Base-by-base conservation (phyloP, 2,329 filamentous ascomycete genomes). In the Elsinoe fawcettii region DNA sequence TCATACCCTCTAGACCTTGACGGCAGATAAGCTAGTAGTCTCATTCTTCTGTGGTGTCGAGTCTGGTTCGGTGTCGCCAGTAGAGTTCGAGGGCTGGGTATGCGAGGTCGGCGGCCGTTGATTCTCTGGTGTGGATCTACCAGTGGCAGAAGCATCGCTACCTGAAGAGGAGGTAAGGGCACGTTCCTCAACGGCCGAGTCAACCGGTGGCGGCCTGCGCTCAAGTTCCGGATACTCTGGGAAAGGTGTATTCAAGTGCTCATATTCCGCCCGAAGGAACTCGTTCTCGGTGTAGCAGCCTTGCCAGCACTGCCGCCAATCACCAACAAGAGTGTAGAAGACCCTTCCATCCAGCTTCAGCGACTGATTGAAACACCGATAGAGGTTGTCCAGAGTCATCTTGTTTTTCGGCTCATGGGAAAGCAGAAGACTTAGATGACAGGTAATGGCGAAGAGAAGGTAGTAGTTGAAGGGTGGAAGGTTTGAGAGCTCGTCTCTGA, bases 401-500 rank as follows among this genome's bases (percentile, higher is more conserved):
- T 95, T 96, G 80, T 96, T 97, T 76, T 92, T 91, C 62, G 95
- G 89, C 22, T 90, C 87, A 70, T 95, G 92, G 1, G 89, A 90
- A 64, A 96, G 84, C 8, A 97, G 80, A 23, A 96, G 80, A 65
- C 90, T 96, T 51, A 97, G 84, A 66, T 97, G 92, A 72, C 92
- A 96, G 32, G 92, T 97, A 65, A 96, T 96, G 65, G 92, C 92
- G 70, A 97, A 97, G 5, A 97, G 83, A 12, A 97, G 85, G 68
- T 97, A 96, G 74, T 97, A 97, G 74, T 96, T 95, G 77, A 93
- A 96, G 0, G 92, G 92, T 5, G 92, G 88, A n/a, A 97, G 79
- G 64, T 89, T 91, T 1, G 92, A 96, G 2, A 97, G 82, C 71
- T 96, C 90, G 62, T 96, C 90, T 63, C 95, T 85, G 58, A 97